A percentile compares a stretch with the other conserved stretches of the same genome.
Evolutionary conservation across 192 early-diverging fungal genomes (phyloP).

Genomic region (Backusella tarrabulga): DNA sequence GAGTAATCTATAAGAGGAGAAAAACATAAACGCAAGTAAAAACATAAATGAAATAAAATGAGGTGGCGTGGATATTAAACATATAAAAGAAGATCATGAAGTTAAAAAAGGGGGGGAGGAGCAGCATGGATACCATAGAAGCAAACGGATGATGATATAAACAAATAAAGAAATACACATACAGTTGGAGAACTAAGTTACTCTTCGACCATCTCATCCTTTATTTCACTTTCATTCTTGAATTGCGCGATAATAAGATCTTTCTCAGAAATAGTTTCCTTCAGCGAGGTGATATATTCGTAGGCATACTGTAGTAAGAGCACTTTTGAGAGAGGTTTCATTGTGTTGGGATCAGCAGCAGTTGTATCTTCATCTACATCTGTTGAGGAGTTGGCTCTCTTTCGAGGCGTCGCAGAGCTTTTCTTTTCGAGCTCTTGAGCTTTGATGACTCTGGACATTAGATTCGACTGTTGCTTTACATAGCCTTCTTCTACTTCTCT

Average conservation of each 20-base stretch:
- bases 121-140: background rate
- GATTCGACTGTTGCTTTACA: constrained; percentile 16
- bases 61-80: background rate
- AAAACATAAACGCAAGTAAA: background rate
- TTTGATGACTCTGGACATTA: constrained; percentile 21
- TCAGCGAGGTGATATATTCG: constrained; percentile 31
- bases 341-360: background rate
- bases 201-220: background rate
- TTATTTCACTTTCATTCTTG: background rate
- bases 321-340: constrained; percentile 34
- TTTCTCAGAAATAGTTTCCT: constrained; percentile 12
- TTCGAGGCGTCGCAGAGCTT: background rate
- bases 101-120: background rate
- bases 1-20: background rate
- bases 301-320: constrained; percentile 34
- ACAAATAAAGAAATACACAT: background rate
- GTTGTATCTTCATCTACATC: background rate
- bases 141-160: background rate
- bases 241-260: constrained; percentile 16
- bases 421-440: constrained; percentile 23
- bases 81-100: background rate
- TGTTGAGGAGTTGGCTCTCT: background rate
- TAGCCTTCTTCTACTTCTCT: constrained; percentile 62
- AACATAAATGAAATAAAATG: background rate
- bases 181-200: background rate